Conservation (phyloP, 2,329 filamentous ascomycete species). For the Trichoderma citrinoviride region DNA sequence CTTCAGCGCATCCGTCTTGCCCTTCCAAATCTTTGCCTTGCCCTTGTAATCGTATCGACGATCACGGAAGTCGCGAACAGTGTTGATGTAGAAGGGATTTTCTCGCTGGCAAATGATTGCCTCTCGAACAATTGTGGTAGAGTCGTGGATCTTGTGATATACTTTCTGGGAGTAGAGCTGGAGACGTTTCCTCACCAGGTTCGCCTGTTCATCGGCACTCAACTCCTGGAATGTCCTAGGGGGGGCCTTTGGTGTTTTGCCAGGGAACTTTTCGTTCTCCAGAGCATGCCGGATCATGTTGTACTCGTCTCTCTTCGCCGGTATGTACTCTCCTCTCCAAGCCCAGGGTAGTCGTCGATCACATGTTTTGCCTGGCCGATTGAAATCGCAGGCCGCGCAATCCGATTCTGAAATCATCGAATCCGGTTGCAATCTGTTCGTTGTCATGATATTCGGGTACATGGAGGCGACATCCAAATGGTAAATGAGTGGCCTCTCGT, state of each 20-base stretch:
- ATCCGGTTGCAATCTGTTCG: conserved; percentile 93
- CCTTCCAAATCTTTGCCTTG: conserved; percentile 97
- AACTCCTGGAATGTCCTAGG: conserved; percentile 77
- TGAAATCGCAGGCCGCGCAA: conserved; percentile 97
- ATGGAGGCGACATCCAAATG: conserved; percentile 98
- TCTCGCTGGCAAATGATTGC: conserved; percentile 98
- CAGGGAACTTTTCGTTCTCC: conserved; percentile 89
- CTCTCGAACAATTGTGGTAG: conserved; percentile 86
- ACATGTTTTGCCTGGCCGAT: conserved; percentile 93
- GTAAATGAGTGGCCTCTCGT: conserved; percentile 87
- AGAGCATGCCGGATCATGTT: conserved; percentile 96
- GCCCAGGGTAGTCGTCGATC: conserved; percentile 93
- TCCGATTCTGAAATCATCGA: conserved; percentile 98
- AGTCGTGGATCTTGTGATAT: conserved; percentile 98
- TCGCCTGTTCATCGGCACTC: conserved; percentile 75
- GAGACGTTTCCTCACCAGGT: conserved; percentile 77
- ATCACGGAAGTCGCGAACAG: conserved; percentile 93
- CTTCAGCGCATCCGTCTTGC: conserved; percentile 86
- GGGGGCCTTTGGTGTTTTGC: conserved; percentile 68
- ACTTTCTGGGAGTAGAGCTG: conserved; percentile 97
- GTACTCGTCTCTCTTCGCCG: conserved; percentile 95
- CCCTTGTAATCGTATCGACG: conserved; percentile 98
- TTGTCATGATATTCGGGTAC: conserved; percentile 99
- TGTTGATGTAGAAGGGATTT: conserved; percentile 97
- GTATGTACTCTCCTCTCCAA: conserved; percentile 96